Conservation (phyloP, 176 grass and related monocot genomes). For the Aechmea fasciata region DNA sequence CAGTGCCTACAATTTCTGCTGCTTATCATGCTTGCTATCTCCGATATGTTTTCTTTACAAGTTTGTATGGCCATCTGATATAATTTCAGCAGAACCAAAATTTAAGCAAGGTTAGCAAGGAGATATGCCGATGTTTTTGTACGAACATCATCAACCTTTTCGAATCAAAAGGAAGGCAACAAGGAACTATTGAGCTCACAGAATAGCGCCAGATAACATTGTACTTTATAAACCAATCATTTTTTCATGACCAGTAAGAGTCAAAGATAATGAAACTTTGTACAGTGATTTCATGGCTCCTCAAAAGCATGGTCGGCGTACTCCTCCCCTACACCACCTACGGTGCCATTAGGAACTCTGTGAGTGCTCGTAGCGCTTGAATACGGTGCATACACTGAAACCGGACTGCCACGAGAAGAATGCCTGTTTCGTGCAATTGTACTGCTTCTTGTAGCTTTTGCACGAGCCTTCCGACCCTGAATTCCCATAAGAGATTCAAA, state of each 20-base stretch:
- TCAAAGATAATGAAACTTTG: neutral
- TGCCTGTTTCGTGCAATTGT: slow-evolving; percentile 50
- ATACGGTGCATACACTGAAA: slow-evolving; percentile 48
- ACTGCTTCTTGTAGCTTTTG: slow-evolving; percentile 66
- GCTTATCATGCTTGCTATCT: neutral
- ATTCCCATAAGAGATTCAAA: neutral
- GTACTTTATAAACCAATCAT: neutral
- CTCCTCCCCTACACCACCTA: slow-evolving; percentile 22
- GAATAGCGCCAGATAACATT: neutral
- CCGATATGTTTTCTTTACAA: neutral
- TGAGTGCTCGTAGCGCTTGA: slow-evolving; percentile 13
- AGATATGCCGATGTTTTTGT: neutral
- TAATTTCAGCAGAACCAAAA: neutral
- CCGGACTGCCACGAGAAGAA: slow-evolving; percentile 35
- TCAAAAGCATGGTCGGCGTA: slow-evolving; percentile 34
- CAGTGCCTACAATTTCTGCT: neutral
- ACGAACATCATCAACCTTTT: neutral
- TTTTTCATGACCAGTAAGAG: neutral
- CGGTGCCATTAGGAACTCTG: slow-evolving; percentile 37
- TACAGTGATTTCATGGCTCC: slow-evolving; percentile 27
- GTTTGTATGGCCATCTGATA: neutral
- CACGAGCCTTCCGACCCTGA: slow-evolving; percentile 75
- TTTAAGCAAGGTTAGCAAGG: neutral
- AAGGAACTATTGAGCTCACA: neutral
- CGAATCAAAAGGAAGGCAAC: neutral